Conservation (phyloP, 208 protist species). For the Acanthamoeba lenticulata region DNA sequence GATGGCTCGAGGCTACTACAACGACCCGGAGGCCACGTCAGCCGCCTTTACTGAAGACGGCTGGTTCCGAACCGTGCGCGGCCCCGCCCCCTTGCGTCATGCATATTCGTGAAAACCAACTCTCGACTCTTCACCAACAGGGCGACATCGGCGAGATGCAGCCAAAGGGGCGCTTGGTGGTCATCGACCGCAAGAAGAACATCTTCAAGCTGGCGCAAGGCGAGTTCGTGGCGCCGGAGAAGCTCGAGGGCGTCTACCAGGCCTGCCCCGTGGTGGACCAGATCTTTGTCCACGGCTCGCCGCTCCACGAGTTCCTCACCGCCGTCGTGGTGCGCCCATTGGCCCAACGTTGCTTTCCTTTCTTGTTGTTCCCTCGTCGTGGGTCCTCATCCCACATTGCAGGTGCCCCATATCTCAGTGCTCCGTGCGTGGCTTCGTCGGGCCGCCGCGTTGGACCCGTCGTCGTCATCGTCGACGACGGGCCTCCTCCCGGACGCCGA, state of each 20-base stretch:
- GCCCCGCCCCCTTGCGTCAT: not conserved
- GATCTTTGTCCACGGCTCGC: conserved; percentile 37
- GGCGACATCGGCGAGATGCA: conserved; percentile 33
- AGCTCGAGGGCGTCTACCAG: conserved; percentile 51
- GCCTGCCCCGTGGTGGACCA: conserved; percentile 13
- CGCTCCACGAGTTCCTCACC: conserved; percentile 78
- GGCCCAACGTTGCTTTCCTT: not conserved
- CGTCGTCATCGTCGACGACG: not conserved
- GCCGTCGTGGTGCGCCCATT: conserved; percentile 81
- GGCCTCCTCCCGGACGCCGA: too few species aligned
- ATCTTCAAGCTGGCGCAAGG: conserved; percentile 41
- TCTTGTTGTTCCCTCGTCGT: not conserved
- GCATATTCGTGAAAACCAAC: not conserved
- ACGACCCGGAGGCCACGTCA: conserved; percentile 65
- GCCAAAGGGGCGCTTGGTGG: not conserved
- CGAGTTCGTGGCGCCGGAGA: conserved; percentile 62
- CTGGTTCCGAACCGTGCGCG: conserved; percentile 1
- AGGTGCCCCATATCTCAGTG: not conserved
- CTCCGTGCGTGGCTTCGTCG: not conserved
- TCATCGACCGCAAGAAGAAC: conserved; percentile 52
- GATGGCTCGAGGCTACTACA: conserved; percentile 73
- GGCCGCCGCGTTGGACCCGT: not conserved
- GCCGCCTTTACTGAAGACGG: conserved; percentile 43
- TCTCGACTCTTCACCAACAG: not conserved
- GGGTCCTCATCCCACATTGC: too few species aligned